Evolutionary conservation across 805 yeast species (phyloP), one percentile per base, ranked within the genome.

Genomic region (Saccharomyces paradoxus): DNA sequence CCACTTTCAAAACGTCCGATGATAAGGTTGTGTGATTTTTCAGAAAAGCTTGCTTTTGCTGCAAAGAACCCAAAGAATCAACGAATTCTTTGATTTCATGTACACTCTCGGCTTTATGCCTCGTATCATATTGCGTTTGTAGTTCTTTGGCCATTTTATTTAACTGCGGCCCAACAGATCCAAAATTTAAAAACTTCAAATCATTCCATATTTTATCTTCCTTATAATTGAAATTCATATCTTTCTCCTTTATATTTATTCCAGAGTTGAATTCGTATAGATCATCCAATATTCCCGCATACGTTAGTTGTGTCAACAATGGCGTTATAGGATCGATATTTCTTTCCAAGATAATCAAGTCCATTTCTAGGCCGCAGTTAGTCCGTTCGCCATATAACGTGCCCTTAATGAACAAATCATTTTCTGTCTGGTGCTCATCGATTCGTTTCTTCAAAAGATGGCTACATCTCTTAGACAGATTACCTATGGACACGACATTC

Each of bases 241-340:
- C 66, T 28, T 66, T 63, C 8, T 56, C 63, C 32, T 61, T 58
- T 22, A 71, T 47, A 24, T 61, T 64, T 2, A 65, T 72, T 56
- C 77, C 78, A 12, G 76, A 65, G 13, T 77, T 73, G 5, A 84
- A 71, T 4, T 79, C 81, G 59, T 82, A 76, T 12, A 82, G 66
- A 61, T 91, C 97, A 66, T 87, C 91, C 22, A 90, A 73, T 14
- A 94, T 73, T 0, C 98, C 99, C 17, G 80, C 75, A 66, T 91
- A 92, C 1, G 89, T 87, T 61, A 91, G 71, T 62, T 91, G 97
- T 27, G 83, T 81, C 53, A 89, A 71, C 10, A 89, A 63, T 1
- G 89, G 84, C 1, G 96, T 81, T 4, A 87, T 68, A 47, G 81
- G 77, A 70, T 92, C 99, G 29, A 84, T 67, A 52, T 84, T 81